phyloP scores from a whole-genome alignment of 495 filamentous ascomycete species.

The Annulohypoxylon nitens region DNA sequence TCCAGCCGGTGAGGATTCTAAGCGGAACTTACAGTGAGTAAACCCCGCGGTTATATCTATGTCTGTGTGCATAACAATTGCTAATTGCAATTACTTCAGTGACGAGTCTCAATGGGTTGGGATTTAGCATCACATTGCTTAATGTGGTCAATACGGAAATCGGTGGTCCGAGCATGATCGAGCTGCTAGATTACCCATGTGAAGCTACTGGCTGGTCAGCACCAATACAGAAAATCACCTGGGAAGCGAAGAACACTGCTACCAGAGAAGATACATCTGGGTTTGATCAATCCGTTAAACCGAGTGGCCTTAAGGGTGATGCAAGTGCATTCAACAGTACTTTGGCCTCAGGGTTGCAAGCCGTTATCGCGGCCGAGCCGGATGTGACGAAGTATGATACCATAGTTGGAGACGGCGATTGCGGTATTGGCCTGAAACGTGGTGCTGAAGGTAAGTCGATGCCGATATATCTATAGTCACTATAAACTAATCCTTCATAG shows the following conservation, averaged over 20 bases:
- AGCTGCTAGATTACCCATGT: slow-evolving; percentile 86
- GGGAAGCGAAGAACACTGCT: slow-evolving; percentile 65
- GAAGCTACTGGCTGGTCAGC: slow-evolving; percentile 90
- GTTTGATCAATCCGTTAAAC: slow-evolving; percentile 62
- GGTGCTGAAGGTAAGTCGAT: slow-evolving; percentile 79
- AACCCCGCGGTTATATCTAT: no score
- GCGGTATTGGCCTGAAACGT: slow-evolving; percentile 88
- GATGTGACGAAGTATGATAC: slow-evolving; percentile 92
- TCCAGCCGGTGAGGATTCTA: slow-evolving; percentile 77
- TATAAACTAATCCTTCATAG: slow-evolving; percentile 53
- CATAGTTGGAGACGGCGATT: slow-evolving; percentile 95
- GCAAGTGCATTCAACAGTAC: slow-evolving; percentile 66
- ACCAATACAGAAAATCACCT: slow-evolving; percentile 72
- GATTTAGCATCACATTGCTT: slow-evolving; percentile 89
- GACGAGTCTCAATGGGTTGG: slow-evolving; percentile 92
- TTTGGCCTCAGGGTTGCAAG: slow-evolving; percentile 75
- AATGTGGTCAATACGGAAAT: slow-evolving; percentile 85
- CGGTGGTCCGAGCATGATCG: slow-evolving; percentile 82
- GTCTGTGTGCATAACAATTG: background rate
- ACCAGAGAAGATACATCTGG: slow-evolving; percentile 57
- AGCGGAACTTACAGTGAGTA: slow-evolving; percentile 69
- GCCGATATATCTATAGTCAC: background rate
- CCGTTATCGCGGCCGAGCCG: slow-evolving; percentile 81
- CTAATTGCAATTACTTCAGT: slow-evolving; percentile 60
- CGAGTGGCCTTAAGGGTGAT: slow-evolving; percentile 81